These are phyloP conservation scores for Coemansia sp. DNA, from an alignment of 192 early-diverging fungal species.

Conservation along the genomic window DNA sequence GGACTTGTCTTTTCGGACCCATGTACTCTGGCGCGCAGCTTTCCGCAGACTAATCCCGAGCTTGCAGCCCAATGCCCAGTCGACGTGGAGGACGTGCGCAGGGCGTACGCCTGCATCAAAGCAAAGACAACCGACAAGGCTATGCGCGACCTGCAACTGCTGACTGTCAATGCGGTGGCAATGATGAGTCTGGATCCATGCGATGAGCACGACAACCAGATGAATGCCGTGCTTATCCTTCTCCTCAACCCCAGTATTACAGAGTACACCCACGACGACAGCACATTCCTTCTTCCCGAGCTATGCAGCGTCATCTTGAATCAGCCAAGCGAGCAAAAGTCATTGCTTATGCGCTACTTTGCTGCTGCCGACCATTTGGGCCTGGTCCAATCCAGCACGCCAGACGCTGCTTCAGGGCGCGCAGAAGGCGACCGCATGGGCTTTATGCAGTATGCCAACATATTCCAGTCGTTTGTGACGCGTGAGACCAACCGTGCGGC, in stretches of 20 bases:
- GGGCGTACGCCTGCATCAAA: constrained; percentile 25
- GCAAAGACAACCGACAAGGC: constrained; percentile 14
- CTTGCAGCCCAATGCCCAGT: constrained; percentile 43
- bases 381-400: background rate
- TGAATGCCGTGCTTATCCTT: constrained; percentile 44
- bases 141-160: constrained; percentile 25
- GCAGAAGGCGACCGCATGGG: constrained; percentile 9
- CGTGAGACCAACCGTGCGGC: constrained; percentile 29
- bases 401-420: background rate
- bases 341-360: constrained; percentile 43
- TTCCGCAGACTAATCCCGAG: constrained; percentile 31
- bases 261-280: constrained; percentile 31
- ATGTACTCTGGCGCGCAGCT: constrained; percentile 51
- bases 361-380: constrained; percentile 4
- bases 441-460: constrained; percentile 25
- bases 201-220: constrained; percentile 48
- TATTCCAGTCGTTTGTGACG: constrained; percentile 44
- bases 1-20: constrained; percentile 40
- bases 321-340: constrained; percentile 27
- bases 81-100: constrained; percentile 37
- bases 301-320: constrained; percentile 43
- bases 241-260: constrained; percentile 43
- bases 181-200: constrained; percentile 44
- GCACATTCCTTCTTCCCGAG: constrained; percentile 36
- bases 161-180: constrained; percentile 28